Percentiles rank a stretch among this genome's conserved stretches.
Evolutionary conservation across 1,284 basidiomycete species (phyloP).

Genomic region (Sporisorium iseilematis-ciliati): DNA sequence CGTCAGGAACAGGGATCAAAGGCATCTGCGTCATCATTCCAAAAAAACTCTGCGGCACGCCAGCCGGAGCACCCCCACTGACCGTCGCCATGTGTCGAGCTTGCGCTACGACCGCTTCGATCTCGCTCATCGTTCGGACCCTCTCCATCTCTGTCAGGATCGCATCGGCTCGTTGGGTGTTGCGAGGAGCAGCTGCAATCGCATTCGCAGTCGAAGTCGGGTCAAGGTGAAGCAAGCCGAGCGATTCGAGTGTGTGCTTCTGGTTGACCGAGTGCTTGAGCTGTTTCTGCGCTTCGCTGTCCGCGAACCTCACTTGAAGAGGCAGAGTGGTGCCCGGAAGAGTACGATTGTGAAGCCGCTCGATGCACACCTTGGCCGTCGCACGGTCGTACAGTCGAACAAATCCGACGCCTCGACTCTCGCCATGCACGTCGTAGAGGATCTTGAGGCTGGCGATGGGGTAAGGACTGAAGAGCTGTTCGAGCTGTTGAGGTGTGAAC

Average conservation of each 20-base stretch:
- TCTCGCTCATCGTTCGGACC: conserved; percentile 20
- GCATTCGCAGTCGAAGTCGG: background rate
- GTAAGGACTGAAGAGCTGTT: conserved; percentile 62
- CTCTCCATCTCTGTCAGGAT: background rate
- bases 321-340: conserved; percentile 50
- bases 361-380: conserved; percentile 58
- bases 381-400: conserved; percentile 54
- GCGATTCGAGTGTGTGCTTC: conserved; percentile 47
- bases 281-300: conserved; percentile 63
- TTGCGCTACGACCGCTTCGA: conserved; percentile 14
- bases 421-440: conserved; percentile 55
- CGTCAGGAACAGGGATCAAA: background rate
- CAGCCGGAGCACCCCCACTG: background rate
- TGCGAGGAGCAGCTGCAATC: too few species aligned
- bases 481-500: conserved; percentile 51
- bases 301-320: conserved; percentile 62
- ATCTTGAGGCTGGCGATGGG: conserved; percentile 59
- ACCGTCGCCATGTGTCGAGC: conserved; percentile 2
- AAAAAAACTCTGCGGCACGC: conserved; percentile 10
- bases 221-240: conserved; percentile 14
- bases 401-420: conserved; percentile 60
- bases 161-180: background rate
- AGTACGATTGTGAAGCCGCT: conserved; percentile 52
- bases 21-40: conserved; percentile 5
- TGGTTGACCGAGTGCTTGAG: conserved; percentile 50